Evolutionary conservation across 441 rosid species (phyloP).

Genomic region (Erodium moschatum): DNA sequence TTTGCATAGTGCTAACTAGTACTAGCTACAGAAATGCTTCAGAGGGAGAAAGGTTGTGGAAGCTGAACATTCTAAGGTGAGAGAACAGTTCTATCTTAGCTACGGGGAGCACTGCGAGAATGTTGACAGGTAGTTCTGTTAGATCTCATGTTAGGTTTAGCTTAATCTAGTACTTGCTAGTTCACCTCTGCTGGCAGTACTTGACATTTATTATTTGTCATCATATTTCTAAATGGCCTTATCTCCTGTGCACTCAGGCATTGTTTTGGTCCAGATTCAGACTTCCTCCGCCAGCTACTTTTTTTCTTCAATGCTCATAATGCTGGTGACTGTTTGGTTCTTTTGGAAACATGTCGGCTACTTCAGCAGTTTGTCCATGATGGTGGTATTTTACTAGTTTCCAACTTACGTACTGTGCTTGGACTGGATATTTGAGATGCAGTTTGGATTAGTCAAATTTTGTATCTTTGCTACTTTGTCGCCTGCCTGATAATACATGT

Average conservation of each 20-base stretch:
- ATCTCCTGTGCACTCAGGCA: conserved; percentile 40
- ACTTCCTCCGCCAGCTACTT: conserved; percentile 60
- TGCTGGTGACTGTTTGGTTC: conserved; percentile 45
- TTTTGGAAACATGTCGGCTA: conserved; percentile 59
- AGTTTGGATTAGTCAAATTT: background rate
- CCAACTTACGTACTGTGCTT: conserved; percentile 12
- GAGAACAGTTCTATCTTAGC: conserved; percentile 51
- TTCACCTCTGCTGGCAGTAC: background rate
- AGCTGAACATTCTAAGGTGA: conserved; percentile 50
- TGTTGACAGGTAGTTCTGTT: conserved; percentile 51
- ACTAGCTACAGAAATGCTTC: conserved; percentile 75
- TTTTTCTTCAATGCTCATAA: conserved; percentile 66
- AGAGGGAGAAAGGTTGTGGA: conserved; percentile 74
- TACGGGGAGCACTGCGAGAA: conserved; percentile 59
- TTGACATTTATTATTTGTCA: background rate
- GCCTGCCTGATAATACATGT: background rate
- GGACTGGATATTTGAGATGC: conserved; percentile 10
- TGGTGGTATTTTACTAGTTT: conserved; percentile 36
- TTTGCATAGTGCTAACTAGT: conserved; percentile 35
- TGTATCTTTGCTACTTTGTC: background rate
- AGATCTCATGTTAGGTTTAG: conserved; percentile 1
- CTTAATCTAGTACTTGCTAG: background rate
- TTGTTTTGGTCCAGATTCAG: conserved; percentile 82
- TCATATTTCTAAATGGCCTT: conserved; percentile 11
- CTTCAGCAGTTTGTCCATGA: conserved; percentile 46